Evolutionary conservation across 148 eudicot genomes (phyloP).

Genomic region (Rhododendron mucronatum): DNA sequence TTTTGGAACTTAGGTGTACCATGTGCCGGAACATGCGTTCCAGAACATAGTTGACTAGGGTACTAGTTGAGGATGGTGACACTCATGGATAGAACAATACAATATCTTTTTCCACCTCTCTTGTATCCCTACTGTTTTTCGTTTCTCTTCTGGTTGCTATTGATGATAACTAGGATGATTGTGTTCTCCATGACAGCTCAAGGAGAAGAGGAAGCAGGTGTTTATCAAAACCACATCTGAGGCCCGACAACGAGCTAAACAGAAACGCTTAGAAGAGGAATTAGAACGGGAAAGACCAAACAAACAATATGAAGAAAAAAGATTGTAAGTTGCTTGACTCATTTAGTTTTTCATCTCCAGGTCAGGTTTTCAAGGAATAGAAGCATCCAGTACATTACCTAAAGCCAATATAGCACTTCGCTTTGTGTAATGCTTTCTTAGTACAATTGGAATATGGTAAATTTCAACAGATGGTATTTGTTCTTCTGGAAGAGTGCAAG

Average conservation of each 20-base stretch:
- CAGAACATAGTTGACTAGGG: background rate
- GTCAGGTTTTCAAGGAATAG: background rate
- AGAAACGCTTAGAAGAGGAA: slow-evolving; percentile 87
- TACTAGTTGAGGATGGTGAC: background rate
- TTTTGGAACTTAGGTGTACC: background rate
- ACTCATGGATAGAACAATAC: background rate
- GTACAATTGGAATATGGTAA: background rate
- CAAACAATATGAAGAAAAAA: slow-evolving; percentile 79
- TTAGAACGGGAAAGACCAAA: slow-evolving; percentile 65
- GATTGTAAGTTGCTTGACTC: slow-evolving; percentile 54
- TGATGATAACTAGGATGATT: background rate
- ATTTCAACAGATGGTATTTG: background rate
- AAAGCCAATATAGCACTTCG: background rate
- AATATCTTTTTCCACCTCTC: background rate
- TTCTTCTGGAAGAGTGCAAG: background rate
- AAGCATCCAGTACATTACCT: background rate
- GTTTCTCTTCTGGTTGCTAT: background rate
- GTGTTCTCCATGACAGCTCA: slow-evolving; percentile 46
- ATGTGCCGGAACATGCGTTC: background rate
- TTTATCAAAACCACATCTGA: slow-evolving; percentile 93
- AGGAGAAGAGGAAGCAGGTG: slow-evolving; percentile 83
- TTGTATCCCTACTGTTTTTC: background rate
- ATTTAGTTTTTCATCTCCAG: background rate
- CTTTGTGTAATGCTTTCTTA: background rate
- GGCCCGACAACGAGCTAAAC: slow-evolving; percentile 93